Evolutionary conservation across 2,329 filamentous ascomycete species (phyloP), one percentile per base, ranked within the genome.

Genomic region (Trichoderma atrobrunneum): DNA sequence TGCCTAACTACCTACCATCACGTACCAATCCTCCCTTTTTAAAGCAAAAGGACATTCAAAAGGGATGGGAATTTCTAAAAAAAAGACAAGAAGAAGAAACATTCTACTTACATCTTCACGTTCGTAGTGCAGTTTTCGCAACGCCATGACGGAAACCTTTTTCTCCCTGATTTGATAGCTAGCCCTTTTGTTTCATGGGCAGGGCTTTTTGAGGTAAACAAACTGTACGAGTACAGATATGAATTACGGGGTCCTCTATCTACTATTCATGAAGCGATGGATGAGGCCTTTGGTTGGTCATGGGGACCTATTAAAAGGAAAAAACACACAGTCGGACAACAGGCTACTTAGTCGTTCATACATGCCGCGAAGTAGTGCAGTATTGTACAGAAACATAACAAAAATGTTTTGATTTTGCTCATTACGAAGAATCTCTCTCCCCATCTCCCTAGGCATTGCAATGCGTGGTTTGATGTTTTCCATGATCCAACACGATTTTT

Each of bases 341-440:
- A 66, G 28, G 64, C 24, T 59, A 54, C 62, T 71, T 59, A 36
- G 39, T 71, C 28, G 70, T 71, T 71, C 62, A 65, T 21, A 24
- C 56, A 66, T 54, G 56, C 51, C 43, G 69, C 63, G 67, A 67
- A 62, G 60, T 68, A 73, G 69, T 63, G 54, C 59, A 61, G 59
- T 57, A 57, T 57, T 63, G 32, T 61, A 61, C 64, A 73, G 62
- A 71, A 73, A 73, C 39, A 72, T 57, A 64, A 34, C 54, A 66
- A 72, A 71, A 72, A 73, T 69, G 63, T 59, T 64, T 59, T 72
- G 59, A 70, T 48, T 36, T 59, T 39, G 64, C 64, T 67, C 64
- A 43, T 59, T 59, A 59, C 16, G 21, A 28, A 21, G 8, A 51
- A 10, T 59, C 32, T 59, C 10, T 51, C 43, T 18, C 39, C 43